Percentiles rank a stretch among this genome's conserved stretches.
These are phyloP conservation scores for Aegilops sharonensis DNA, from an alignment of 176 grass and related monocot species.

Conservation along the genomic window DNA sequence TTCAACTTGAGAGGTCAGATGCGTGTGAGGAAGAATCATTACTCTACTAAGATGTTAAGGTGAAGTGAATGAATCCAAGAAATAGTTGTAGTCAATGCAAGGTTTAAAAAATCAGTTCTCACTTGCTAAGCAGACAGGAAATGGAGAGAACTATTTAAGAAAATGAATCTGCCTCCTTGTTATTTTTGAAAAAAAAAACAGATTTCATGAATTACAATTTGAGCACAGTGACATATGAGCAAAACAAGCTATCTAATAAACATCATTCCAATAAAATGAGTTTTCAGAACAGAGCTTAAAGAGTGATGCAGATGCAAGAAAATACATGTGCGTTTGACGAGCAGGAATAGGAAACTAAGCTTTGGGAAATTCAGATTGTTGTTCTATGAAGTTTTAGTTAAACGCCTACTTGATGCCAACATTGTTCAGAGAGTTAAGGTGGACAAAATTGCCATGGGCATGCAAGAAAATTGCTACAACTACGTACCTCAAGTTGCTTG, in stretches of 20 bases:
- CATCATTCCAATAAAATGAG: not conserved
- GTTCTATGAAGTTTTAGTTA: not conserved
- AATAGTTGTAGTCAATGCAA: not conserved
- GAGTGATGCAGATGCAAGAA: not conserved
- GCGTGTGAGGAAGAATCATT: not conserved
- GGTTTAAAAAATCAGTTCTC: not conserved
- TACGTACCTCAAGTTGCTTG: slow-evolving; percentile 18
- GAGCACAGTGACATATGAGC: not conserved
- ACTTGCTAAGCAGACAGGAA: not conserved
- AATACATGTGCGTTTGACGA: not conserved
- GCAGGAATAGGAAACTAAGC: not conserved
- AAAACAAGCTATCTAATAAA: not conserved
- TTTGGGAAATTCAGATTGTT: not conserved
- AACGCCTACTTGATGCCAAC: not conserved
- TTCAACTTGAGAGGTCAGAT: not conserved
- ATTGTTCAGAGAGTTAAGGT: not conserved
- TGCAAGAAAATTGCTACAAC: not conserved
- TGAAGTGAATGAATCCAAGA: not conserved
- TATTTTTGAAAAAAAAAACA: not conserved
- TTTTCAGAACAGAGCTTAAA: not conserved
- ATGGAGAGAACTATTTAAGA: not conserved
- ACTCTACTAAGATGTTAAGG: not conserved
- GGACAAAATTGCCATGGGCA: not conserved
- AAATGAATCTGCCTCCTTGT: not conserved
- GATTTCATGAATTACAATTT: not conserved